These are phyloP conservation scores for Phialophora expanda DNA, from an alignment of 2,329 filamentous ascomycete genomes.

Conservation along the genomic window DNA sequence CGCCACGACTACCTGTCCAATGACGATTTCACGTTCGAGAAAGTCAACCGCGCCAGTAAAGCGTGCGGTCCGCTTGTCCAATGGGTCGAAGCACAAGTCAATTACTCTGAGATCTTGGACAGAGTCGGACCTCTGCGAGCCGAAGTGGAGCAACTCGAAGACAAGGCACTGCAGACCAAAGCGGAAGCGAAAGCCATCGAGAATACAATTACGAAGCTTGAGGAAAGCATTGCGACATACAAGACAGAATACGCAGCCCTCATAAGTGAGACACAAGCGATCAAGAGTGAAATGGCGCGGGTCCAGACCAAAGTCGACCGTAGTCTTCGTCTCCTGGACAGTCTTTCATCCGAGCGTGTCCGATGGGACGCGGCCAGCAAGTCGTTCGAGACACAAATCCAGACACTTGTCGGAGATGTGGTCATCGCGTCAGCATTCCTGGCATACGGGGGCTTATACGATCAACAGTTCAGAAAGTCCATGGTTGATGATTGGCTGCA, in stretches of 20 bases:
- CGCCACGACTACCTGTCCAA: constrained; percentile 88
- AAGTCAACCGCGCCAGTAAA: constrained; percentile 93
- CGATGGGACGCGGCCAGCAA: constrained; percentile 98
- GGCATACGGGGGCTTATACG: constrained; percentile 94
- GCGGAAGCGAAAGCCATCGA: constrained; percentile 91
- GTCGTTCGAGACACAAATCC: constrained; percentile 97
- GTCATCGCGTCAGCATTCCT: constrained; percentile 96
- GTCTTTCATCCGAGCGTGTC: constrained; percentile 86
- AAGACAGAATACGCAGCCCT: constrained; percentile 94
- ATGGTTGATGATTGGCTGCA: constrained; percentile 98
- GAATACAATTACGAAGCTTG: constrained; percentile 80
- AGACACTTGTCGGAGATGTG: constrained; percentile 93
- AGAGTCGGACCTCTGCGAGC: constrained; percentile 89
- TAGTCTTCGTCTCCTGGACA: constrained; percentile 91
- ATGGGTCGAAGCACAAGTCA: constrained; percentile 96
- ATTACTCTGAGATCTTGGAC: constrained; percentile 96
- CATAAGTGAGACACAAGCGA: constrained; percentile 95
- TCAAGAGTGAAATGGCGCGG: constrained; percentile 94
- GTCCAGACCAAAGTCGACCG: constrained; percentile 98
- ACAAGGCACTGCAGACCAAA: constrained; percentile 87
- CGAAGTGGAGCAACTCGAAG: constrained; percentile 85
- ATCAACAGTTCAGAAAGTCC: constrained; percentile 95
- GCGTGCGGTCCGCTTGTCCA: constrained; percentile 96
- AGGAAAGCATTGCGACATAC: constrained; percentile 90
- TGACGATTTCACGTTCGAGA: constrained; percentile 94